Conservation (phyloP, 2,329 filamentous ascomycete genomes). For the Cephalotrichum gorgonifer region DNA sequence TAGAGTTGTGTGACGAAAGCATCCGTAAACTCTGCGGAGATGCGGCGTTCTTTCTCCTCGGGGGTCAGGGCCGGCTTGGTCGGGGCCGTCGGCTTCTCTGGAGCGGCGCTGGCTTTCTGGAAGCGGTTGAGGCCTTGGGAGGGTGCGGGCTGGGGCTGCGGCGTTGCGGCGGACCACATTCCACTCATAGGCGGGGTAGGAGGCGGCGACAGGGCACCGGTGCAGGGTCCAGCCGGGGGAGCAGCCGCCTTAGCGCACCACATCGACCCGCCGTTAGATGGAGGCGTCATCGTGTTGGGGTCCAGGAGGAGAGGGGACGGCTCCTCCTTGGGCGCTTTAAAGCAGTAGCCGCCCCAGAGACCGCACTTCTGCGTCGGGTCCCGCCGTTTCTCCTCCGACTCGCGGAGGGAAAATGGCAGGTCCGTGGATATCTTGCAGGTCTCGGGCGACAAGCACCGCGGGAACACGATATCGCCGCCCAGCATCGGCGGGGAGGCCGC, state of each 20-base stretch:
- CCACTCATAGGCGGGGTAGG: not conserved
- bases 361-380: constrained; percentile 49
- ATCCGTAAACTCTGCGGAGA: constrained; percentile 63
- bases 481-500: constrained; percentile 75
- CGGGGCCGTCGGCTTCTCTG: not conserved
- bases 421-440: constrained; percentile 75
- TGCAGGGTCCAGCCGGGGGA: not conserved
- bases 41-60: constrained; percentile 37
- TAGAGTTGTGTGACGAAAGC: constrained; percentile 89
- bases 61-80: not conserved
- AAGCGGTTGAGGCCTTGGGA: constrained; percentile 3
- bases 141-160: not conserved
- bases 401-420: constrained; percentile 45
- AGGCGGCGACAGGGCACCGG: not conserved
- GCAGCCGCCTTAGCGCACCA: not conserved
- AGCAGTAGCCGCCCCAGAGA: constrained; percentile 69
- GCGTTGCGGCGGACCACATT: not conserved
- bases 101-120: not conserved
- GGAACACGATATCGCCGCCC: constrained; percentile 69
- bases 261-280: not conserved
- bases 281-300: not conserved
- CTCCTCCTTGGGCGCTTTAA: not conserved
- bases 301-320: not conserved
- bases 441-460: constrained; percentile 72
- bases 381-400: constrained; percentile 37